Base-by-base conservation (phyloP, 371 early-diverging fungal species). In the Rhizomucor miehei region DNA sequence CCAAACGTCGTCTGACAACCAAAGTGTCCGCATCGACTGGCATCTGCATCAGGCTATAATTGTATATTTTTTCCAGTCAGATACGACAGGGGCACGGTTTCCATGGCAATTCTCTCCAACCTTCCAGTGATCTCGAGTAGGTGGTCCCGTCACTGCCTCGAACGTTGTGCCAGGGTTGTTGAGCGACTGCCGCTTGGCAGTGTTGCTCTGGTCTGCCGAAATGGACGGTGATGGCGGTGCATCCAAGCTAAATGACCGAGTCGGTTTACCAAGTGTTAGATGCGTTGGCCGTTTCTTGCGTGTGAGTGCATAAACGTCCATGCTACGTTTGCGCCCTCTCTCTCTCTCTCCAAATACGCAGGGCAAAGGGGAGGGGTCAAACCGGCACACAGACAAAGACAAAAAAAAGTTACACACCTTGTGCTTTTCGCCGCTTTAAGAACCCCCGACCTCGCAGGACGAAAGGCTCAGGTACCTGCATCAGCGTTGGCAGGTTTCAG, bases 281-380 rank as follows among this genome's bases (percentile, higher is more conserved):
- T 77, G 81, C 11, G 80, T 77, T 34, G 84, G 81, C 45, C 80
- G 70, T 60, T 81, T 75, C 50, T 84, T 84, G 52, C 73, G 72
- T 40, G 81, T 80, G 23, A 84, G 61, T 41, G 80, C 67, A 58
- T 84, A 84, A 54, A 81, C 69, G 66, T 84, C 84, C 84, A 83
- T 81, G 37, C 41, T 41, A 29, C 29, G 29, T 29, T 29, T 29
- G 29, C 29, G 41, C 41, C 41, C 16, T 41, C 41, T 41, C 19
- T 41, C 41, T 41, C 41, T 29, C 29, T 29, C 29, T 29, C 29
- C 29, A 29, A 8, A 3, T 3, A 8, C 29, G 29, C 29, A 3
- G 29, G 3, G 29, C 29, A 29, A 29, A 5, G 8, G 29, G 29
- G 29, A 8, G 29, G 29, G 29, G 29, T 29, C 29, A 29, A 29